phyloP scores from a whole-genome alignment of 2,329 filamentous ascomycete genomes.

The Penicillium capsulatum region DNA sequence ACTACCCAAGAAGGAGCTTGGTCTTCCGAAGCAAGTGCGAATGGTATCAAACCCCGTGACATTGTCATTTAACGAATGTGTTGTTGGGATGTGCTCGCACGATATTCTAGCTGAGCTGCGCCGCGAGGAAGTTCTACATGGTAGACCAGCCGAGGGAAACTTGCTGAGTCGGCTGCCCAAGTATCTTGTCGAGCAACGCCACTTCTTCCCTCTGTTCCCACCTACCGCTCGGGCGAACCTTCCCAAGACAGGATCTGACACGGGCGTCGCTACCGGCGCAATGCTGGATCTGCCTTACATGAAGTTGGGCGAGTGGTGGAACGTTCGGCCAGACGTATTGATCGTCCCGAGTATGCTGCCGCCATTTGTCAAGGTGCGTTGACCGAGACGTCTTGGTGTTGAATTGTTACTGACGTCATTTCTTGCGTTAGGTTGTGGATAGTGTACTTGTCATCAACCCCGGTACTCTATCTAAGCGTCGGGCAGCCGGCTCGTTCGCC shows the following conservation, averaged over 20 bases:
- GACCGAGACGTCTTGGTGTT: background rate
- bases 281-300: slow-evolving; percentile 79
- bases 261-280: slow-evolving; percentile 64
- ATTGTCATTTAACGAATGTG: slow-evolving; percentile 78
- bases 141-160: slow-evolving; percentile 54
- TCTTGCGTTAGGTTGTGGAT: slow-evolving; percentile 68
- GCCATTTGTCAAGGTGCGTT: slow-evolving; percentile 77
- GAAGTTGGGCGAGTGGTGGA: slow-evolving; percentile 86
- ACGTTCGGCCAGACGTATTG: slow-evolving; percentile 77
- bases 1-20: slow-evolving; percentile 66
- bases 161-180: slow-evolving; percentile 67
- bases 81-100: slow-evolving; percentile 76
- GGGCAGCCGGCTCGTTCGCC: slow-evolving; percentile 79
- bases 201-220: slow-evolving; percentile 87
- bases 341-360: slow-evolving; percentile 77
- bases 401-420: background rate
- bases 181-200: slow-evolving; percentile 81
- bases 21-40: slow-evolving; percentile 69
- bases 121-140: slow-evolving; percentile 64
- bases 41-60: slow-evolving; percentile 90
- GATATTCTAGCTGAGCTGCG: slow-evolving; percentile 79
- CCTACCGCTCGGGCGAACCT: slow-evolving; percentile 65
- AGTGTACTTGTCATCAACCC: slow-evolving; percentile 89
- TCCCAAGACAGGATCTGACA: slow-evolving; percentile 59
- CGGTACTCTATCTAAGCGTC: slow-evolving; percentile 77